phyloP scores from a whole-genome alignment of 371 early-diverging fungal species.

The Mortierella sp. region DNA sequence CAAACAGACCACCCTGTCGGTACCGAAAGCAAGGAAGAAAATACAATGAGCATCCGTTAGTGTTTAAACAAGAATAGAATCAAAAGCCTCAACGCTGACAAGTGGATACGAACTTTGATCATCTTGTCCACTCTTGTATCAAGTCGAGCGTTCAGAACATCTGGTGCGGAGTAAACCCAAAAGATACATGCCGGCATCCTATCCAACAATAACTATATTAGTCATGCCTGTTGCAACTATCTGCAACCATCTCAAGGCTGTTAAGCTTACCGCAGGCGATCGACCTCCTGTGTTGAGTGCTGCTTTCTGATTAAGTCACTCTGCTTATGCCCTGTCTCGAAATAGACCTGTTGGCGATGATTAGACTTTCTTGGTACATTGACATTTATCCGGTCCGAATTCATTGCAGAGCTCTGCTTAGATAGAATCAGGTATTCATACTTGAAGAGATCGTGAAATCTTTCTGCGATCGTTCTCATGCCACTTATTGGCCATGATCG shows the following conservation, averaged over 20 bases:
- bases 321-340: constrained; percentile 79
- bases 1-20: constrained; percentile 75
- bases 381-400: no score
- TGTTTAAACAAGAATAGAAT: constrained; percentile 36
- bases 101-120: constrained; percentile 62
- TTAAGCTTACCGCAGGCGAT: constrained; percentile 47
- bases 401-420: neutral
- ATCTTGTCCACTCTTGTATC: constrained; percentile 88
- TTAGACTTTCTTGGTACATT: neutral
- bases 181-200: constrained; percentile 78
- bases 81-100: neutral
- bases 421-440: constrained; percentile 24
- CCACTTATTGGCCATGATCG: constrained; percentile 91
- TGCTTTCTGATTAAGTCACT: constrained; percentile 76
- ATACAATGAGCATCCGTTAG: neutral
- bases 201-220: neutral
- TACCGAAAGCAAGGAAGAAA: neutral
- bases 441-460: constrained; percentile 85
- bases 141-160: constrained; percentile 75
- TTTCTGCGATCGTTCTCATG: constrained; percentile 92
- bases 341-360: constrained; percentile 65
- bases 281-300: constrained; percentile 55
- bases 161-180: constrained; percentile 86
- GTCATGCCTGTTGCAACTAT: neutral
- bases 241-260: neutral